Percentiles rank a stretch among this genome's conserved stretches.
phyloP scores from a whole-genome alignment of 306 rosid genomes.

The Vachellia collinsii region DNA sequence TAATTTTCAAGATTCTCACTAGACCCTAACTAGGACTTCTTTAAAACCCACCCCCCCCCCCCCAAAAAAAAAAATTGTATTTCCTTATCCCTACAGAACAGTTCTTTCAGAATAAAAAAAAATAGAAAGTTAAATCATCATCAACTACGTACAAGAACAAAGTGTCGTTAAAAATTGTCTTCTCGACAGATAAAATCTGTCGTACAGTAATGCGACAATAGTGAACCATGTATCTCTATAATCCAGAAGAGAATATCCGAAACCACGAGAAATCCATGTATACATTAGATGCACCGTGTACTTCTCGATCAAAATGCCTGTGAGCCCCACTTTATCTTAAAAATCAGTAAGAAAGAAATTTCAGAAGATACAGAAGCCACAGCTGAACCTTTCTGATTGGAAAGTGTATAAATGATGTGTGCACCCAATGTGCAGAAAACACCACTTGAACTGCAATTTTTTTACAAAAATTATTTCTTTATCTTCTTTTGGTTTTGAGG shows the following conservation, averaged over 20 bases:
- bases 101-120: neutral
- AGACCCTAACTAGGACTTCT: neutral
- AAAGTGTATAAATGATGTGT: too few species aligned
- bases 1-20: too few species aligned
- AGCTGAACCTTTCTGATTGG: too few species aligned
- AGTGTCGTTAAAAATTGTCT: neutral
- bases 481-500: neutral
- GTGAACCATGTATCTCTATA: neutral
- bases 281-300: too few species aligned
- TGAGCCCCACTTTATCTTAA: too few species aligned
- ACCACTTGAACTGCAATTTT: constrained; percentile 27
- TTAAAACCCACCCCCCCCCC: neutral
- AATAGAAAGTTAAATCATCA: neutral
- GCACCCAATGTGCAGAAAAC: too few species aligned
- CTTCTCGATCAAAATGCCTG: too few species aligned
- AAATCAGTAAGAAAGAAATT: too few species aligned
- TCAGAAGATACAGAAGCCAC: too few species aligned
- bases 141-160: neutral
- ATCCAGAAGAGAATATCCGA: constrained; percentile 37
- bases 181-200: neutral
- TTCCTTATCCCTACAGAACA: neutral
- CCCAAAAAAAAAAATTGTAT: too few species aligned
- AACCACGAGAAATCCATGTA: neutral
- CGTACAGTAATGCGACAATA: neutral
- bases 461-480: constrained; percentile 43